Conservation (phyloP, 208 protist species). For the Leishmania martiniquensis region DNA sequence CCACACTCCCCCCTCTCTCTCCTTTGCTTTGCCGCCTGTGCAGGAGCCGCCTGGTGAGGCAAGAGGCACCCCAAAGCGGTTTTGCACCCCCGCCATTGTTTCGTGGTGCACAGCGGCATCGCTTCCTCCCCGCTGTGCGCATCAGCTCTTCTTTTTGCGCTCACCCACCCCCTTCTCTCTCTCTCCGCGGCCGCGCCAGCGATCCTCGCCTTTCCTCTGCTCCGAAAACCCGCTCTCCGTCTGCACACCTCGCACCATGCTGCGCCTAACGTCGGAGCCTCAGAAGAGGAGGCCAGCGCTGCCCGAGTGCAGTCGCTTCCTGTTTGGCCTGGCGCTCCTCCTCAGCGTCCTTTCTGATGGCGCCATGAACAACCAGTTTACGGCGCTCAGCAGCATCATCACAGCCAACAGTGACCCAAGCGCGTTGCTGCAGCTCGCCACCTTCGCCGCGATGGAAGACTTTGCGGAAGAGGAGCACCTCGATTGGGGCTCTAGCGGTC, state of each 20-base stretch:
- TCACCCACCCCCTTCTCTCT: background rate
- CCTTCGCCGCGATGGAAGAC: slow-evolving; percentile 62
- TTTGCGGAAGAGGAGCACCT: slow-evolving; percentile 75
- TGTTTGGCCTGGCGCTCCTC: slow-evolving; percentile 43
- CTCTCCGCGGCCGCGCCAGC: background rate
- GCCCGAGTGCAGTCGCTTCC: slow-evolving; percentile 31
- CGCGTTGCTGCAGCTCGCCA: slow-evolving; percentile 68
- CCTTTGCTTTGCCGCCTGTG: background rate
- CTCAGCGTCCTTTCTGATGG: slow-evolving; percentile 41
- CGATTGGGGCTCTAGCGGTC: slow-evolving; percentile 54
- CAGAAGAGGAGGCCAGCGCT: slow-evolving; percentile 8
- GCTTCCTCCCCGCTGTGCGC: background rate
- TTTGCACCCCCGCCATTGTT: background rate
- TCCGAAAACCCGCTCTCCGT: background rate
- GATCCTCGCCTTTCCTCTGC: background rate
- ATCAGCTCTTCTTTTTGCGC: background rate
- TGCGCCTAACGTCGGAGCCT: slow-evolving; percentile 16
- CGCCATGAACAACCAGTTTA: slow-evolving; percentile 19
- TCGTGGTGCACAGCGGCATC: background rate
- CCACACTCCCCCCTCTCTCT: background rate
- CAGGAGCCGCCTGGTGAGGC: background rate
- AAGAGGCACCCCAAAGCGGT: background rate
- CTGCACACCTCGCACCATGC: slow-evolving; percentile 7
- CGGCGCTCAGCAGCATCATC: slow-evolving; percentile 57
- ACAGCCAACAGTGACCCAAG: slow-evolving; percentile 43